Conservation (phyloP, 441 rosid genomes). For the Euphorbia neoarborescens region DNA sequence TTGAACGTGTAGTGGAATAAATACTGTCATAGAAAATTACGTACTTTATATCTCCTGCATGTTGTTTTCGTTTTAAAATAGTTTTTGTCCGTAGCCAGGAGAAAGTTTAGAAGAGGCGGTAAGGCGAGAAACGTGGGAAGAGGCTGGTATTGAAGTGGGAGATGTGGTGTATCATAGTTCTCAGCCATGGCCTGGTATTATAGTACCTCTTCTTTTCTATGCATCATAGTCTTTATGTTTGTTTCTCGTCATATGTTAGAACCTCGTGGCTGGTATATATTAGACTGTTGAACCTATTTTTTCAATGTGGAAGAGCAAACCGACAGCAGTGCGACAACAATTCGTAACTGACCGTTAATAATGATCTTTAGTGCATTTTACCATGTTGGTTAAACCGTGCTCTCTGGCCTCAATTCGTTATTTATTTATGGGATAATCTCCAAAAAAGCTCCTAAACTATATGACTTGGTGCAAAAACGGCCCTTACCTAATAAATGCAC, state of each 20-base stretch:
- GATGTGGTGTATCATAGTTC: constrained; percentile 86
- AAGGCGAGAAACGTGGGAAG: constrained; percentile 91
- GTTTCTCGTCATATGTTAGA: background rate
- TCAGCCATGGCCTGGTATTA: constrained; percentile 93
- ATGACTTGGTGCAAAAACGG: no score
- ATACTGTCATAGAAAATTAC: background rate
- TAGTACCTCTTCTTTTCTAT: background rate
- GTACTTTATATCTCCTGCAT: background rate
- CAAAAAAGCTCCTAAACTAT: no score
- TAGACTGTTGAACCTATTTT: no score
- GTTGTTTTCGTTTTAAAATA: constrained; percentile 16
- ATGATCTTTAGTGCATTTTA: background rate
- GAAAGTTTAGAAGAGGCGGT: constrained; percentile 98
- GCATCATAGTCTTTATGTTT: background rate
- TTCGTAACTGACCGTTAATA: no score
- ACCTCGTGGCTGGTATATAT: background rate
- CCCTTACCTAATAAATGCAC: no score
- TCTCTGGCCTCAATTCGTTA: background rate
- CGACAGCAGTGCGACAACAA: no score
- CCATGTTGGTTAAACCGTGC: background rate
- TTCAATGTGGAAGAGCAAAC: no score
- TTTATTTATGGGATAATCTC: background rate
- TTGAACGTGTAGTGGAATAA: background rate
- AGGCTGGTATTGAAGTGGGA: constrained; percentile 90
- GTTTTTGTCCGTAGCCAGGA: constrained; percentile 60